A percentile compares a stretch with the other conserved stretches of the same genome.
phyloP scores from a whole-genome alignment of 2,329 filamentous ascomycete genomes.

The Geosmithia flava region DNA sequence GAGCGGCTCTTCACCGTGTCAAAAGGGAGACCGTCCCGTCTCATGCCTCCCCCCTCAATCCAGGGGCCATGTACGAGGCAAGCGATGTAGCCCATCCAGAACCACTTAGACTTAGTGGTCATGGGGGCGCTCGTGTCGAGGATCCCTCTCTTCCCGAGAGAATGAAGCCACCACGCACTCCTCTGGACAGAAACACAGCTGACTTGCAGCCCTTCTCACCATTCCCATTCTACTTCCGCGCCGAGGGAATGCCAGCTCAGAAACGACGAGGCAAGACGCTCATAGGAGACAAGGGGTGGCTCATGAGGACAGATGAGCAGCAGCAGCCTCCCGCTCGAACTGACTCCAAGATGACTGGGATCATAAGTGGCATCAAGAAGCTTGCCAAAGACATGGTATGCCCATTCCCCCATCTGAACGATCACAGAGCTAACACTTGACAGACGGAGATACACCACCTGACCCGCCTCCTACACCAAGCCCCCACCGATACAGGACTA shows the following conservation, averaged over 20 bases:
- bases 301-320: conserved; percentile 27
- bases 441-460: conserved; percentile 24
- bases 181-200: neutral
- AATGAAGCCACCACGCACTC: neutral
- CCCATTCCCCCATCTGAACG: neutral
- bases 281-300: conserved; percentile 44
- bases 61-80: conserved; percentile 5
- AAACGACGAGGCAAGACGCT: conserved; percentile 36
- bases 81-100: neutral
- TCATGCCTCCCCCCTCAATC: conserved; percentile 14
- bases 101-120: neutral
- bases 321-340: conserved; percentile 5
- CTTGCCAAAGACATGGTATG: conserved; percentile 42
- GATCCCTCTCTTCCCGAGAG: conserved; percentile 3
- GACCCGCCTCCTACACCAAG: conserved; percentile 16
- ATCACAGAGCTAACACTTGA: conserved; percentile 5
- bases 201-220: conserved; percentile 23
- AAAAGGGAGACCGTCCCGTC: conserved; percentile 9
- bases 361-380: conserved; percentile 35
- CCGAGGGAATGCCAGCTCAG: conserved; percentile 19
- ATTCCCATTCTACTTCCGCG: conserved; percentile 27
- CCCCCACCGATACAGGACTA: conserved; percentile 11
- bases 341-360: conserved; percentile 22
- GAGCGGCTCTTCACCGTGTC: conserved; percentile 3
- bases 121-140: too few relatives aligned